These are phyloP conservation scores for Alternaria triticina DNA, from an alignment of 2,329 filamentous ascomycete species.

Conservation along the genomic window DNA sequence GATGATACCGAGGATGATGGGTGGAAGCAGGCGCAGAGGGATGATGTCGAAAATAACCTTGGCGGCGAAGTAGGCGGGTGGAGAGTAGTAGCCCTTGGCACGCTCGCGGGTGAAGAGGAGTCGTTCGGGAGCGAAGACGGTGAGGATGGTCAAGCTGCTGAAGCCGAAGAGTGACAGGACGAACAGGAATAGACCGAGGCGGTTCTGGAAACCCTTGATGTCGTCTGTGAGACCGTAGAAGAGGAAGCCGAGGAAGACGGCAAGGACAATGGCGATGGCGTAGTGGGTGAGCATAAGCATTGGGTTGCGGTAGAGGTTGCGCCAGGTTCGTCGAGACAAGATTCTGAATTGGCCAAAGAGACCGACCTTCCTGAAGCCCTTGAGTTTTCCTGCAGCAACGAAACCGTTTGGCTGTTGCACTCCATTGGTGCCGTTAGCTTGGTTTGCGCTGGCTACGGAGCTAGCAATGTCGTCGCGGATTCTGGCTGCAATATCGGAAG, in stretches of 20 bases:
- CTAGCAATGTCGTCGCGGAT: constrained; percentile 80
- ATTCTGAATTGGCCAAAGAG: constrained; percentile 85
- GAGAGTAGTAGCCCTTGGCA: constrained; percentile 95
- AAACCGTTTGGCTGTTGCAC: constrained; percentile 59
- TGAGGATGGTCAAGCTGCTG: constrained; percentile 91
- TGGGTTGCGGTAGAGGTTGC: constrained; percentile 95
- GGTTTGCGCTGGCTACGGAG: constrained; percentile 68
- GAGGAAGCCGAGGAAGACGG: constrained; percentile 90
- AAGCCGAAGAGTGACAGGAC: constrained; percentile 94
- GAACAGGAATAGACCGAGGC: constrained; percentile 97
- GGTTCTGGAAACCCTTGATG: constrained; percentile 96
- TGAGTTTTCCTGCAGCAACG: constrained; percentile 68
- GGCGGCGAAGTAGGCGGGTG: constrained; percentile 89
- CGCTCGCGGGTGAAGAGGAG: constrained; percentile 91
- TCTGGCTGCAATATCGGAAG: constrained; percentile 76
- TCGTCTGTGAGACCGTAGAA: constrained; percentile 97
- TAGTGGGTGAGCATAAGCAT: constrained; percentile 99
- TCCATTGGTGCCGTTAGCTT: constrained; percentile 71
- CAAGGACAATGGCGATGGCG: constrained; percentile 92
- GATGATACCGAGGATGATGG: constrained; percentile 92
- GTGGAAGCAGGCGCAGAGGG: constrained; percentile 90
- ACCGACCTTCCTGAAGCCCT: constrained; percentile 82
- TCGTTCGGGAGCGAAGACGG: constrained; percentile 89
- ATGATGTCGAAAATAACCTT: constrained; percentile 99
- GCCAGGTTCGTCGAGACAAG: constrained; percentile 90